Evolutionary conservation across 345 rosid species (phyloP).

Genomic region (Aegle marmelos): DNA sequence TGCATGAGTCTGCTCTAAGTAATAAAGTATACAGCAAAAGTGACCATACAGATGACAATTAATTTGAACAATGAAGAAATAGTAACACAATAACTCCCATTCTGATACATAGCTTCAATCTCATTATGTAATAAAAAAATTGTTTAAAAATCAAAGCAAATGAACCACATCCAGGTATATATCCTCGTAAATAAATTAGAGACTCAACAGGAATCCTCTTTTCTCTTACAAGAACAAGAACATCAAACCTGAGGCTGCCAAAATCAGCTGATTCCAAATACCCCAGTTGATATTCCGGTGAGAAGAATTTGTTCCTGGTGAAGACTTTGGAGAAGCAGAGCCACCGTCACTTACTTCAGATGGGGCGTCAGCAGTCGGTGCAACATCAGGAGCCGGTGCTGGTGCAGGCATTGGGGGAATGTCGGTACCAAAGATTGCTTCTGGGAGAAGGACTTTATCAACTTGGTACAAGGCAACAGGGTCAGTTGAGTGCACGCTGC

Average conservation of each 20-base stretch:
- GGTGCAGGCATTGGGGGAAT: slow-evolving; percentile 90
- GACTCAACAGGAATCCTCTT: slow-evolving; percentile 9
- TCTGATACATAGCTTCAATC: slow-evolving; percentile 17
- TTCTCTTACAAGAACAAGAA: slow-evolving; percentile 47
- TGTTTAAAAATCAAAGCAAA: slow-evolving; percentile 20
- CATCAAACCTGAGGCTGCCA: slow-evolving; percentile 43
- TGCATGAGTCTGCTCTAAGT: too few species aligned
- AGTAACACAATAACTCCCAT: slow-evolving; percentile 1
- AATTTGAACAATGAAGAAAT: slow-evolving; percentile 2
- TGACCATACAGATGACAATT: neutral
- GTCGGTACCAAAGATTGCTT: slow-evolving; percentile 84
- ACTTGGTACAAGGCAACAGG: slow-evolving; percentile 89
- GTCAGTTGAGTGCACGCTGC: slow-evolving; percentile 70
- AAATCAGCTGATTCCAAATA: slow-evolving; percentile 33
- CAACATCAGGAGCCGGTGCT: slow-evolving; percentile 46
- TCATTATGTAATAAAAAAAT: slow-evolving; percentile 26
- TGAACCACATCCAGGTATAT: slow-evolving; percentile 19
- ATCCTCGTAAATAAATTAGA: slow-evolving; percentile 13
- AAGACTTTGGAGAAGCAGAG: slow-evolving; percentile 33
- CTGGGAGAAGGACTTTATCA: slow-evolving; percentile 72
- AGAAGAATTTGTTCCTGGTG: slow-evolving; percentile 41
- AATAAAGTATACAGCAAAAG: neutral
- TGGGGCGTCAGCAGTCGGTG: slow-evolving; percentile 71
- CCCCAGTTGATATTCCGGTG: slow-evolving; percentile 25
- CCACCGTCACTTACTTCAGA: slow-evolving; percentile 26